phyloP scores from a whole-genome alignment of 495 filamentous ascomycete species.

The Aspergillus panamensis region DNA sequence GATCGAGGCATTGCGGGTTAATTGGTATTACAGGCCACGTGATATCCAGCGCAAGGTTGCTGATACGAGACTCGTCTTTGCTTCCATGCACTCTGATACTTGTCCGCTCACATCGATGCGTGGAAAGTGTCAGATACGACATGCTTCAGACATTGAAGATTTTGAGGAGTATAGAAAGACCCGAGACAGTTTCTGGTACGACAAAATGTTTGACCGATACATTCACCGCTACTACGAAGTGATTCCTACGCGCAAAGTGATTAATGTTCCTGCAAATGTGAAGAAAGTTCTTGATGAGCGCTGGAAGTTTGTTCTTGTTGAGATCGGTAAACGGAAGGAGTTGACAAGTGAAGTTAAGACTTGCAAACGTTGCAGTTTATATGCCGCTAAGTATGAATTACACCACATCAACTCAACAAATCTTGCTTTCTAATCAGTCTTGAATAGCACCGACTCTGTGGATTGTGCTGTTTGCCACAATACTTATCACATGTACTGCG shows the following conservation, averaged over 20 bases:
- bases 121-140: constrained; percentile 85
- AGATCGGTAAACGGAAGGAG: constrained; percentile 88
- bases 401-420: not conserved
- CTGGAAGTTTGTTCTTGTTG: constrained; percentile 93
- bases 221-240: constrained; percentile 97
- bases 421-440: constrained; percentile 6
- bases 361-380: constrained; percentile 85
- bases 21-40: constrained; percentile 97
- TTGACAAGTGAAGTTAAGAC: constrained; percentile 93
- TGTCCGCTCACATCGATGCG: constrained; percentile 88
- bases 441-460: constrained; percentile 78
- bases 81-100: constrained; percentile 97
- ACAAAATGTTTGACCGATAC: constrained; percentile 96
- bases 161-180: constrained; percentile 78
- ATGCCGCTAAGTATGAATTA: constrained; percentile 74
- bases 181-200: constrained; percentile 91
- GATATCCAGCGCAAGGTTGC: constrained; percentile 89
- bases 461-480: constrained; percentile 92
- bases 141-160: constrained; percentile 79
- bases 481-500: constrained; percentile 98
- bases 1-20: constrained; percentile 85
- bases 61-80: constrained; percentile 85
- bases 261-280: constrained; percentile 92
- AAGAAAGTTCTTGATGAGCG: constrained; percentile 92
- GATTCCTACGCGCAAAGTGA: constrained; percentile 84